Evolutionary conservation across 345 rosid genomes (phyloP), one percentile per base, ranked within the genome.

Genomic region (Salix dunnii): DNA sequence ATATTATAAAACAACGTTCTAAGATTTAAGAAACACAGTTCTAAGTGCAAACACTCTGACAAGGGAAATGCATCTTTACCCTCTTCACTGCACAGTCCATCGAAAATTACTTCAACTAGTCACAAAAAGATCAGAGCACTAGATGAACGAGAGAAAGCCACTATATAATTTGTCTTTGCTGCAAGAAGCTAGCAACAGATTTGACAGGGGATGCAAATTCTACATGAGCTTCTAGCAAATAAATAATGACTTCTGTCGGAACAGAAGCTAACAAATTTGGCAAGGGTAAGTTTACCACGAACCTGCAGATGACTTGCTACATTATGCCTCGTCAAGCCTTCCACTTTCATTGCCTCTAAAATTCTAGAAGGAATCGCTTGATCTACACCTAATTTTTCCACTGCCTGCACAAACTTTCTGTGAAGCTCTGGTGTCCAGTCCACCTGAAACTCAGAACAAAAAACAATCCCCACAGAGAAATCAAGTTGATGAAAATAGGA

Each of bases 281-380:
- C 17, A 55, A 60, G 48, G 53, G 27, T 18, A 42, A 75, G 64
- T 38, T 46, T 38, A 27, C 48, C 40, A 76, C 85, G 20, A 55
- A 92, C 99, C 97, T 96, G 99, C 63, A 96, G 97, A 82, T 96
- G 99, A 80, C 99, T 96, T 58, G 99, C 98, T 58, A 96, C 91
- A 85, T 96, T 96, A 80, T 96, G 98, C 86, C 99, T 86, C 9
- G 99, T 96, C 81, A 96, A 81, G 30, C 93, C 92, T n/a, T 88
- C 91, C 71, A 90, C 97, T 88, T 96, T 93, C 99, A 96, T 96
- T 66, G 92, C 74, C 85, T 96, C 99, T n/a, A 96, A 91, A 86
- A 96, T 93, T 70, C 92, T 83, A 4, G 99, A 96, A 76, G 99
- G 99, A 78, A 96, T 93, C 38, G 98, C 97, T 83, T 93, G 97